Evolutionary conservation across 768 basidiomycete species (phyloP).

Genomic region (Tricholoma furcatifolium): DNA sequence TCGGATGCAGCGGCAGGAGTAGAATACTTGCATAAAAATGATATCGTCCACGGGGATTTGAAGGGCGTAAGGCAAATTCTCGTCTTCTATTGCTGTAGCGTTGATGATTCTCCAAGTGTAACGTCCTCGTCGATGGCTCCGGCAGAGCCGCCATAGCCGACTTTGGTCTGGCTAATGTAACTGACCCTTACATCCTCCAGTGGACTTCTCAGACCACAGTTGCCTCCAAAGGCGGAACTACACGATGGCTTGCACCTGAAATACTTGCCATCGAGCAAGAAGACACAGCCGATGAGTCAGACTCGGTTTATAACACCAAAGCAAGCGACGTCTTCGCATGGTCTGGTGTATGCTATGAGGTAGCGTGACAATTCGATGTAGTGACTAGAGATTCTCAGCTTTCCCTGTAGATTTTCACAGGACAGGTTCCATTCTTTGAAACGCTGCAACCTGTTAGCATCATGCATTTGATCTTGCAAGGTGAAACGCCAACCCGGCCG

Average conservation of each 20-base stretch:
- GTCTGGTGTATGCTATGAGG: slow-evolving; percentile 12
- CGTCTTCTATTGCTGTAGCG: neutral
- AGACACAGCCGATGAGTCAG: neutral
- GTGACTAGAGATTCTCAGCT: too few relatives aligned
- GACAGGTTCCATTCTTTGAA: slow-evolving; percentile 1
- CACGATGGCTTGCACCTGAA: slow-evolving; percentile 27
- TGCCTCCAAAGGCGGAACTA: slow-evolving; percentile 16
- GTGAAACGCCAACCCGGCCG: neutral
- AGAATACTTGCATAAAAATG: slow-evolving; percentile 4
- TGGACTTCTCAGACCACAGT: slow-evolving; percentile 14
- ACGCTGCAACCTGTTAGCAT: neutral
- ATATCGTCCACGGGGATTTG: neutral
- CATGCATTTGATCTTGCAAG: neutral
- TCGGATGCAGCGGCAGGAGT: neutral
- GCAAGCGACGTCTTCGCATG: slow-evolving; percentile 28
- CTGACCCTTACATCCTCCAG: slow-evolving; percentile 16
- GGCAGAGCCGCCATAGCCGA: slow-evolving; percentile 23
- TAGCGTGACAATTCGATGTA: neutral
- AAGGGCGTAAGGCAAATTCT: too few relatives aligned
- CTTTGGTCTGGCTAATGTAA: slow-evolving; percentile 23
- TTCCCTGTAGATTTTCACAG: slow-evolving; percentile 13
- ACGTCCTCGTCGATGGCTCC: slow-evolving; percentile 22
- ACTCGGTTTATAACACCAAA: slow-evolving; percentile 9
- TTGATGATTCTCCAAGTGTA: slow-evolving; percentile 13
- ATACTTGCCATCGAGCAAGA: slow-evolving; percentile 7